Evolutionary conservation across 116 monocot genomes (phyloP), one percentile per base, ranked within the genome.

Genomic region (Phalaenopsis hybrid): DNA sequence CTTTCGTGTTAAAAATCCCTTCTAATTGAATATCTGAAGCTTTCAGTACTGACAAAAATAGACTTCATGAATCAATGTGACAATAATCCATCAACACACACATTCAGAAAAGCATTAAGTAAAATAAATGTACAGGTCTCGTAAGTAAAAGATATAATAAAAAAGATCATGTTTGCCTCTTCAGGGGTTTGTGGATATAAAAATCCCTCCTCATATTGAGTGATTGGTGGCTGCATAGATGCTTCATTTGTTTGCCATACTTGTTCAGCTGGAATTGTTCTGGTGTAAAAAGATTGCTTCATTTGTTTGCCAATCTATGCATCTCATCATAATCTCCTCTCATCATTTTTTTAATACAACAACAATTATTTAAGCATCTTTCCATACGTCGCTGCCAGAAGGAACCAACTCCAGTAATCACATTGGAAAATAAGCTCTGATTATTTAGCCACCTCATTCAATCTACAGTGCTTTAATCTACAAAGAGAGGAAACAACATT

Each of bases 91-190:
- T 31, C 31, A 31, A 11, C 25, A 61, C 43, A 43, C 5, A 1
- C 44, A 31, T 31, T 25, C 7, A 75, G 45, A 13, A 75, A 77
- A 55, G 15, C 8, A 55, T 37, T 4, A 49, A 72, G 72, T 25
- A 25, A 8, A 8, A 65, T 65, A 65, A 34, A 72, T 4, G 75
- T 6, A 75, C 45, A 4, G 46, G 45, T 8, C 18, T 17, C n/a
- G 18, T 75, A 20, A 75, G 45, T 44, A 52, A 52, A 15, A 1
- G 68, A 44, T 7, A 31, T 31, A 31, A 25, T 18, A 44, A 45
- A 77, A 44, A 17, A 77, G 34, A 3, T 17, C 34, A 10, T 44
- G 74, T 85, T 82, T 80, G 44, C 88, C 88, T 85, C 87, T 80
- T 83, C 88, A 2, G 81, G 72, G 18, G 86, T 81, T 81, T 65